Percentiles rank a stretch among this genome's conserved stretches.
These are phyloP conservation scores for Colletotrichum tropicicola DNA, from an alignment of 2,329 filamentous ascomycete species.

Conservation along the genomic window DNA sequence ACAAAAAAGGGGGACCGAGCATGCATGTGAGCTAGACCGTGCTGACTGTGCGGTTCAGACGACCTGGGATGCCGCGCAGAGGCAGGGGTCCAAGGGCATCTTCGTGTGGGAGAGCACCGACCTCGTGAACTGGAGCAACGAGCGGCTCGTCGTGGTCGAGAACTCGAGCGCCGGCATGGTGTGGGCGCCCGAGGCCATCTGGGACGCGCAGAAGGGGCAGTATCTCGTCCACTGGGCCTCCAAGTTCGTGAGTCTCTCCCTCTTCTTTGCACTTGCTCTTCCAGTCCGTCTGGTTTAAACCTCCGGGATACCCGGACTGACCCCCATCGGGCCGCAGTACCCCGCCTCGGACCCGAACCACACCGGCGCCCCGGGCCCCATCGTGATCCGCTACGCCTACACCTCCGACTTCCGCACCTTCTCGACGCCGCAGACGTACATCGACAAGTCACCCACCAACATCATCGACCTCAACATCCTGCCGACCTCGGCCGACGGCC, in stretches of 20 bases:
- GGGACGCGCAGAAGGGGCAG: constrained; percentile 36
- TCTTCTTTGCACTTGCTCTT: no score
- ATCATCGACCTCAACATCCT: constrained; percentile 60
- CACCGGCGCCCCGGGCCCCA: constrained; percentile 53
- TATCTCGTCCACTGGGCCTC: constrained; percentile 58
- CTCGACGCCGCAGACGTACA: constrained; percentile 57
- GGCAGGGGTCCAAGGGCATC: constrained; percentile 60
- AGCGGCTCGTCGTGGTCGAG: constrained; percentile 59
- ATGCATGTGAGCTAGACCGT: no score
- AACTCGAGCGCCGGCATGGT: constrained; percentile 65
- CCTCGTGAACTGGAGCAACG: constrained; percentile 56
- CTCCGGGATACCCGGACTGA: background rate
- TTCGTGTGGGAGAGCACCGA: constrained; percentile 65
- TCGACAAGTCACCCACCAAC: constrained; percentile 55
- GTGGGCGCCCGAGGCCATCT: constrained; percentile 55
- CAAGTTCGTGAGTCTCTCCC: constrained; percentile 48
- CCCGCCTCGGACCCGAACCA: constrained; percentile 55
- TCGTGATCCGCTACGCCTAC: constrained; percentile 62
- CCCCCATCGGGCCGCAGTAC: constrained; percentile 45
- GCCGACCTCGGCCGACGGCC: constrained; percentile 46
- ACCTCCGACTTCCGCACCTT: constrained; percentile 65
- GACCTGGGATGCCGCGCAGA: constrained; percentile 60
- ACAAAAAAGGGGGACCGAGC: no score
- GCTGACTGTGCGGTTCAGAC: constrained; percentile 51
- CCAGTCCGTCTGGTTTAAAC: no score